Base-by-base conservation (phyloP, 2,329 filamentous ascomycete species). In the Myriosclerotinia scirpicola region DNA sequence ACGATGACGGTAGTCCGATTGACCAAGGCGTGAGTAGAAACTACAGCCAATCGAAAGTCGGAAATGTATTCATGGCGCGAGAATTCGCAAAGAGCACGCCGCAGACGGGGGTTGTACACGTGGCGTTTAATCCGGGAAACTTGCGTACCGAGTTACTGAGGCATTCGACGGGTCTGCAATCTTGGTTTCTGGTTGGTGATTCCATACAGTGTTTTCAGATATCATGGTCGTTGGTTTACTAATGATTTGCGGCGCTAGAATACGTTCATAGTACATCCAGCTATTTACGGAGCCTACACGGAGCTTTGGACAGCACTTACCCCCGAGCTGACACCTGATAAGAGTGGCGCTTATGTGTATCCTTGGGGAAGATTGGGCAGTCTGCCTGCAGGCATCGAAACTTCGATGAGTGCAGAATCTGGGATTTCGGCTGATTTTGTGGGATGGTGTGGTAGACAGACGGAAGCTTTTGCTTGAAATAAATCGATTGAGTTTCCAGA, bases 211-310 rank as follows among this genome's bases (percentile, higher is more conserved):
- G 26, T 26, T 26, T 22, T 9, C 17, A 6, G 30, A 30, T 30
- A 22, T 34, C 30, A 34, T 53, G 8, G 3, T 34, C 50, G 5
- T 36, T 11, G 36, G n/a, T 3, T 14, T 61, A 6, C 58, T 60
- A 8, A 60, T 15, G n/a, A 50, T 5, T 46, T 58, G 26, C 65
- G 44, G 42, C 34, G 48, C 3, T 20, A 69, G 44, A 53, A 69
- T 36, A 64, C 22, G 30, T 62, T 67, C 5, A 11, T 72, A 4
- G 38, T 71, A 53, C 44, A 70, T 66, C 64, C 67, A 15, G 66
- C 70, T 11, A 67, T 67, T 38, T 66, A 69, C 44, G 73, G 73
- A 2, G 71, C 69, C 3, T 72, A 73, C 53, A 73, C 71, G 0
- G 64, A 68, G 53, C 54, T 55, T 7, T 55, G 54, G 56, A 30